Evolutionary conservation across 495 filamentous ascomycete species (phyloP), one percentile per base, ranked within the genome.

Genomic region (Podospora anserina): DNA sequence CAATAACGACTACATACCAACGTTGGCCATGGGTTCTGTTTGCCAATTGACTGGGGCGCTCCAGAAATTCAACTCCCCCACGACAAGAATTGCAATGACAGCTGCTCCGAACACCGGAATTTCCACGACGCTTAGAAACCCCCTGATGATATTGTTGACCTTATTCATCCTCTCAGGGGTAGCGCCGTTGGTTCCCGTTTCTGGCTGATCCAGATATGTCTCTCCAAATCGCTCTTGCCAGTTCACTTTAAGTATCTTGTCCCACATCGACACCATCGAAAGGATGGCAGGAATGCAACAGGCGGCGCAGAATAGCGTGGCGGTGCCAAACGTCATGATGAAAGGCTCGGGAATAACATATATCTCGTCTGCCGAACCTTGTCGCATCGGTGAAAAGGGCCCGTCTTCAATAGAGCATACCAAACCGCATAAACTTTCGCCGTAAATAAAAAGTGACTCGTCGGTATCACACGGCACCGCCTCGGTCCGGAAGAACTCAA

Each of bases 261-360:
- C 83, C 83, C 81, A 86, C 76, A 81, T 89, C 0, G 80, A 85
- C n/a, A 82, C 76, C 20, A 87, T 77, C 4, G 83, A 85, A 0
- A 89, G 77, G 30, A 88, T 81, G 13, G 85, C 84, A 0, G 86
- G 87, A 32, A 89, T 81, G 66, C 85, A 88, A 69, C 85, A 88
- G 19, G 81, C 87, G 30, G 86, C 86, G 2, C 87, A 82, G 1
- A 89, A 74, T 5, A 88, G 82, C 3, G 82, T 86, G 2, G 78
- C 82, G 0, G 86, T 82, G 65, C 81, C 79, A 69, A 88, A 88
- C 0, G 81, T 81, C 28, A 89, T 72, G 15, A 72, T 70, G 13
- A 74, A 53, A 0, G 87, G 87, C 1, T 74, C 77, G 0, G 86
- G 86, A 49, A 89, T 83, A 23, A 88, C 81, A 27, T 83, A 84